Evolutionary conservation across 768 basidiomycete genomes (phyloP), one percentile per base, ranked within the genome.

Genomic region (Trametes maxima): DNA sequence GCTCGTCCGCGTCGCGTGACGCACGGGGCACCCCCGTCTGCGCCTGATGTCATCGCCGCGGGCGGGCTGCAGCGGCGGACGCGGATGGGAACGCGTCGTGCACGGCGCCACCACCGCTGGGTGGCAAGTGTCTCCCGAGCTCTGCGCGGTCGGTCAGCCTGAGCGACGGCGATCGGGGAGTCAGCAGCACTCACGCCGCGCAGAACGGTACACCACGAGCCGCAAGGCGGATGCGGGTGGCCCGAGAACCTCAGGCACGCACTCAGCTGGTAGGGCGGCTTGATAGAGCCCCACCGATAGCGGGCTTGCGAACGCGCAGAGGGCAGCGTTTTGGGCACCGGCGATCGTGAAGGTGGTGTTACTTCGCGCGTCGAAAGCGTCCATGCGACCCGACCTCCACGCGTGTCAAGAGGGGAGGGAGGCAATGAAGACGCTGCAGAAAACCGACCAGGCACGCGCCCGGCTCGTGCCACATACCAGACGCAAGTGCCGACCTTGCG

Each of bases 41-140:
- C 36, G 48, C 35, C 57, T 58, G 48, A 58, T 58, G 57, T 51
- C 57, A 58, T 58, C 7, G 22, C 21, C 47, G 14, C 36, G 35
- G 54, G 12, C 42, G 53, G 21, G 39, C 19, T 16, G 16, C 17
- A 5, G 36, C 14, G 1, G 21, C 44, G 44, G n/a, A 14, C 33
- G 28, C 33, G 44, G 44, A 17, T 36, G 54, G 54, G 53, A 54
- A 46, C 8, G 33, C 5, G 44, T 36, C 54, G 54, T 19, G 19
- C 54, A 35, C 44, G 13, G n/a, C 33, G 44, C 54, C n/a, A n/a
- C 2, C 24, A 44, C 44, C 13, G n/a, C 28, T 21, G 44, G 14
- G 43, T 46, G 54, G 33, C 33, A n/a, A 5, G 19, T 17, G 21
- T 19, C 21, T 14, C 8, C 54, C 28, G 44, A n/a, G 19, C 17